Evolutionary conservation across 176 grass and related monocot species (phyloP).

Genomic region (Avena insularis): DNA sequence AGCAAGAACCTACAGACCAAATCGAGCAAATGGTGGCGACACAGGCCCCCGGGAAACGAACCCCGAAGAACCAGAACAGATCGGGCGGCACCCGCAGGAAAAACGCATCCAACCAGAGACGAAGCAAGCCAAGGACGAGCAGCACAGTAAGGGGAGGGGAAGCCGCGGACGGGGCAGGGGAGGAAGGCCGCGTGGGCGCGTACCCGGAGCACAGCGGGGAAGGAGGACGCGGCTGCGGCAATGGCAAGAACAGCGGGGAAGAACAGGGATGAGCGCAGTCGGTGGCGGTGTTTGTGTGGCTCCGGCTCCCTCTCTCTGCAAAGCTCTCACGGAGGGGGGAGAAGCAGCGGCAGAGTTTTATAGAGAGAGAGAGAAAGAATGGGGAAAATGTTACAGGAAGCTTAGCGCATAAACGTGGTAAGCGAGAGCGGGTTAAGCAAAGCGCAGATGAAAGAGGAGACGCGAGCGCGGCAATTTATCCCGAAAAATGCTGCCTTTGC

Average conservation of each 20-base stretch:
- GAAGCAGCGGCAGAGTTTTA: conserved; percentile 19
- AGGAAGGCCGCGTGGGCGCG: conserved; percentile 5
- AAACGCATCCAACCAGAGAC: conserved; percentile 27
- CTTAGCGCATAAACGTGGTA: neutral
- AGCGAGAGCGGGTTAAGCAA: conserved; percentile 28
- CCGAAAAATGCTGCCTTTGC: neutral
- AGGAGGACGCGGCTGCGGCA: neutral
- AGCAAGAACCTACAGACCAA: neutral
- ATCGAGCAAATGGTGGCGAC: conserved; percentile 45
- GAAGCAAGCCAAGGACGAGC: neutral
- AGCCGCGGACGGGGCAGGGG: neutral
- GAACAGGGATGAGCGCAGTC: neutral
- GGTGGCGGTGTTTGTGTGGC: conserved; percentile 32
- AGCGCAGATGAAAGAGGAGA: neutral
- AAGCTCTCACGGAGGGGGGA: conserved; percentile 1
- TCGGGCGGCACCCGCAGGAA: conserved; percentile 10
- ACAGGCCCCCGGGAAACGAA: neutral
- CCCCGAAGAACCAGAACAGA: conserved; percentile 33
- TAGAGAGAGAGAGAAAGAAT: neutral
- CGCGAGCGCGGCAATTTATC: conserved; percentile 26
- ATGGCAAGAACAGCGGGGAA: conserved; percentile 23
- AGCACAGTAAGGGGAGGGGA: neutral
- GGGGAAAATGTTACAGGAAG: neutral
- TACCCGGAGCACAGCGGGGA: conserved; percentile 36
- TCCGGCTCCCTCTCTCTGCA: conserved; percentile 24